A percentile compares a stretch with the other conserved stretches of the same genome.
These are phyloP conservation scores for Phlebopus sp. DNA, from an alignment of 1,284 basidiomycete species.

Conservation along the genomic window DNA sequence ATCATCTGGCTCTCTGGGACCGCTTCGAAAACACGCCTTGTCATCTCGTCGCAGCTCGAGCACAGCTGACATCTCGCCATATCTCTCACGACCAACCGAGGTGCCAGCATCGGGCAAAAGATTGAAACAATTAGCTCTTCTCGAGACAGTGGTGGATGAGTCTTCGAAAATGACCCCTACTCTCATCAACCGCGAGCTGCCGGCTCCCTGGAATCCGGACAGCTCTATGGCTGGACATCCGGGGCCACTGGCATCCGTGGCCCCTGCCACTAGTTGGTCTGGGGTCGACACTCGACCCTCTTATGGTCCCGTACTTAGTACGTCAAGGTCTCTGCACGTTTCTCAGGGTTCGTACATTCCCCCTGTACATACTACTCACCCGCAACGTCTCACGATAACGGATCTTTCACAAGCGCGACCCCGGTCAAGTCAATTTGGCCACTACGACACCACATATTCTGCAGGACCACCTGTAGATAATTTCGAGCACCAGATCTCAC, in stretches of 20 bases:
- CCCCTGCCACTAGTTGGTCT: constrained; percentile 12
- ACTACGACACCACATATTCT: constrained; percentile 29
- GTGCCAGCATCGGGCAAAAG: constrained; percentile 56
- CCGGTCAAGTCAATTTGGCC: constrained; percentile 53
- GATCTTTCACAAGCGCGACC: constrained; percentile 58
- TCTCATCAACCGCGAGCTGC: constrained; percentile 36
- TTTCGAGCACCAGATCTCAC: constrained; percentile 40
- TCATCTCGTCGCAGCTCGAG: constrained; percentile 38
- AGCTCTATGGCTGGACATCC: constrained; percentile 2
- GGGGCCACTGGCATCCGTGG: constrained; percentile 20
- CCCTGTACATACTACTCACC: constrained; percentile 12
- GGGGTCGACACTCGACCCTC: constrained; percentile 9
- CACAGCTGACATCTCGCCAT: constrained; percentile 62
- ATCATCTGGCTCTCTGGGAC: constrained; percentile 10
- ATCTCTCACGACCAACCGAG: constrained; percentile 49
- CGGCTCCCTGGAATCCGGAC: constrained; percentile 11
- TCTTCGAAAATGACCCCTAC: constrained; percentile 59
- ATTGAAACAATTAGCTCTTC: constrained; percentile 66
- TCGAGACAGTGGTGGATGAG: constrained; percentile 73
- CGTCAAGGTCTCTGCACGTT: constrained; percentile 5
- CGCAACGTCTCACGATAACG: constrained; percentile 15
- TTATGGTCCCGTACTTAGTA: constrained; percentile 10
- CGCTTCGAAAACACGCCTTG: constrained; percentile 21
- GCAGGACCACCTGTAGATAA: constrained; percentile 17
- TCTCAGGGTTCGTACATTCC: constrained; percentile 15